Evolutionary conservation across 169 alveolate genomes (phyloP).

Genomic region (Plasmodium knowlesi): DNA sequence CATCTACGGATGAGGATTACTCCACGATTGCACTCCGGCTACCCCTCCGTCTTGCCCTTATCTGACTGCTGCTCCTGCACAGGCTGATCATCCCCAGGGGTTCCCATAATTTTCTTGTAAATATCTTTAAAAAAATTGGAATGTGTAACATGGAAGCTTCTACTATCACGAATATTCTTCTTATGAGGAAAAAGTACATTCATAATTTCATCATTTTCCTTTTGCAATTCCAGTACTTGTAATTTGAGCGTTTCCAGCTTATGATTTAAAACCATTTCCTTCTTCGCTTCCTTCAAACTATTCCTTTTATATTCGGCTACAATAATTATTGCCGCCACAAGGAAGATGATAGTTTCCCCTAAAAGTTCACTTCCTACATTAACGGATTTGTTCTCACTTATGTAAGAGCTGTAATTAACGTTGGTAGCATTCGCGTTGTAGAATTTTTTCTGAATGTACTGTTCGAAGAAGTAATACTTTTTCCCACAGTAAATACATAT

Average conservation of each 20-base stretch:
- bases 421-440: constrained; percentile 74
- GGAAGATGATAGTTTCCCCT: constrained; percentile 81
- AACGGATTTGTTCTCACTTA: constrained; percentile 83
- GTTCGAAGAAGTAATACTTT: constrained; percentile 82
- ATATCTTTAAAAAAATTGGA: constrained; percentile 64
- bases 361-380: constrained; percentile 85
- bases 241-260: constrained; percentile 76
- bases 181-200: constrained; percentile 75
- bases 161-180: constrained; percentile 54
- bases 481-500: constrained; percentile 84
- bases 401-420: constrained; percentile 78
- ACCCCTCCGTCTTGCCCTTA: not conserved
- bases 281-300: constrained; percentile 81
- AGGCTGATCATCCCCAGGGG: not conserved
- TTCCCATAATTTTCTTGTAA: constrained; percentile 17
- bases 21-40: not conserved
- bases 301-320: constrained; percentile 83
- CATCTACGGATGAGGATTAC: too few species aligned
- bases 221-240: constrained; percentile 74
- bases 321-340: constrained; percentile 81
- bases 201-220: constrained; percentile 78
- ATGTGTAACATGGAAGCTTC: constrained; percentile 37
- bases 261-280: constrained; percentile 77
- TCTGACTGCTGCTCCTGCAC: not conserved
- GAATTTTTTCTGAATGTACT: constrained; percentile 82